These are phyloP conservation scores for Parafenestella ontariensis DNA, from an alignment of 2,329 filamentous ascomycete species.

Conservation along the genomic window DNA sequence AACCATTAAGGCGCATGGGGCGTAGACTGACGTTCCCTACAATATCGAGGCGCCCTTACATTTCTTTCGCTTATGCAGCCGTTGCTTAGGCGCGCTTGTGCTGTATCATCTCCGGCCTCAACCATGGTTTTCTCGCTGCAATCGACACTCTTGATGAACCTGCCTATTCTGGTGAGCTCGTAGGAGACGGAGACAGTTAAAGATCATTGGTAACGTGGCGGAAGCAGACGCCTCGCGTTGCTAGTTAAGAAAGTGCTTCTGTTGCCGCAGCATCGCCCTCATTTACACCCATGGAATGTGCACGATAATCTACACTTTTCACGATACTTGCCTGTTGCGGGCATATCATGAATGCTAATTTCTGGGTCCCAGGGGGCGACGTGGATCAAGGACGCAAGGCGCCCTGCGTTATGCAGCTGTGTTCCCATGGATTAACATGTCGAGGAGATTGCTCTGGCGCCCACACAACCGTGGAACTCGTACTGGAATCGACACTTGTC, in stretches of 20 bases:
- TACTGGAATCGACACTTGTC: conserved; percentile 14
- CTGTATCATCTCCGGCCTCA: background rate
- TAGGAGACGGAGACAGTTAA: background rate
- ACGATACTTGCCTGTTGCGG: conserved; percentile 4
- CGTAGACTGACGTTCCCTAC: too few relatives aligned
- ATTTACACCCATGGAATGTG: conserved; percentile 7
- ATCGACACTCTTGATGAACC: background rate
- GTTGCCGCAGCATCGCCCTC: background rate
- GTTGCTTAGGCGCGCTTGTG: too few relatives aligned
- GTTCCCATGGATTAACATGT: conserved; percentile 10
- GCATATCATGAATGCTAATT: conserved; percentile 1
- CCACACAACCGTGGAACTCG: conserved; percentile 8
- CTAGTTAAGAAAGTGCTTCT: background rate
- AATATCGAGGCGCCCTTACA: too few relatives aligned
- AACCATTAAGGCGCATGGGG: too few relatives aligned
- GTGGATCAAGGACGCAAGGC: conserved; percentile 4
- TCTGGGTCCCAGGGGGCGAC: background rate
- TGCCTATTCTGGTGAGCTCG: background rate
- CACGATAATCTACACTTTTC: conserved; percentile 4
- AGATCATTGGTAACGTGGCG: background rate
- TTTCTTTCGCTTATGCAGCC: too few relatives aligned
- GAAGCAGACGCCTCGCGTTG: background rate
- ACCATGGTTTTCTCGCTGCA: background rate
- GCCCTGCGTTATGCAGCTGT: conserved; percentile 11
- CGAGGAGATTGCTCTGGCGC: conserved; percentile 8